A percentile compares a stretch with the other conserved stretches of the same genome.
Evolutionary conservation across 257 asterid species (phyloP).

Genomic region (Buddleja alternifolia): DNA sequence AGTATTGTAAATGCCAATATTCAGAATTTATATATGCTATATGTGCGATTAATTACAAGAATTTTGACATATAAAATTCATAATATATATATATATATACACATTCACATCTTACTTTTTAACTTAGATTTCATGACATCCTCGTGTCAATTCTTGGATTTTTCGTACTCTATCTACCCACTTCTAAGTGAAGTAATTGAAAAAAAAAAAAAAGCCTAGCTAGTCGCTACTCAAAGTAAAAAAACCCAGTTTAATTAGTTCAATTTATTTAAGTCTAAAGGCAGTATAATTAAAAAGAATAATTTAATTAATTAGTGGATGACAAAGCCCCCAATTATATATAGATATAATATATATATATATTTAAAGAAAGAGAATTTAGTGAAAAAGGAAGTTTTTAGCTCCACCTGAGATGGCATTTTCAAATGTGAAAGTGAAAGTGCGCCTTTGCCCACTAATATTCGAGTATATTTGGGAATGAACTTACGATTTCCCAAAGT

Average conservation of each 20-base stretch:
- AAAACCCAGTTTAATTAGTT: slow-evolving; percentile 11
- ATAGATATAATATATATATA: slow-evolving; percentile 17
- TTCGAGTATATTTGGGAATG: slow-evolving; percentile 18
- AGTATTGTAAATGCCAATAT: too few relatives aligned
- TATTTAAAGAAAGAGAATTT: slow-evolving; percentile 25
- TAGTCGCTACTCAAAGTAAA: slow-evolving; percentile 3
- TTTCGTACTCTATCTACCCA: slow-evolving; percentile 27
- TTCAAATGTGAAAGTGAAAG: slow-evolving; percentile 27
- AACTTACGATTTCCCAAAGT: slow-evolving; percentile 28
- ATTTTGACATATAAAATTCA: too few relatives aligned
- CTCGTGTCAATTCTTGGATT: slow-evolving; percentile 29
- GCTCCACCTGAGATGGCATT: slow-evolving; percentile 38
- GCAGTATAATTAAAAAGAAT: not conserved
- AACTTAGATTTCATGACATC: not conserved
- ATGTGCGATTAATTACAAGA: too few relatives aligned
- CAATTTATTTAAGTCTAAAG: slow-evolving; percentile 17
- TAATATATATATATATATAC: not conserved
- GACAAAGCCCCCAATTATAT: slow-evolving; percentile 34
- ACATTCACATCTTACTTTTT: not conserved
- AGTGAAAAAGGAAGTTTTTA: slow-evolving; percentile 35
- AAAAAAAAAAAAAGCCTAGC: not conserved
- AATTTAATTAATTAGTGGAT: slow-evolving; percentile 30
- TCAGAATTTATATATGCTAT: too few relatives aligned
- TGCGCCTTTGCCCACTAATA: slow-evolving; percentile 26
- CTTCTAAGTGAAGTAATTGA: slow-evolving; percentile 36